phyloP scores from a whole-genome alignment of 2,329 filamentous ascomycete genomes.

The Botrytis galanthina region DNA sequence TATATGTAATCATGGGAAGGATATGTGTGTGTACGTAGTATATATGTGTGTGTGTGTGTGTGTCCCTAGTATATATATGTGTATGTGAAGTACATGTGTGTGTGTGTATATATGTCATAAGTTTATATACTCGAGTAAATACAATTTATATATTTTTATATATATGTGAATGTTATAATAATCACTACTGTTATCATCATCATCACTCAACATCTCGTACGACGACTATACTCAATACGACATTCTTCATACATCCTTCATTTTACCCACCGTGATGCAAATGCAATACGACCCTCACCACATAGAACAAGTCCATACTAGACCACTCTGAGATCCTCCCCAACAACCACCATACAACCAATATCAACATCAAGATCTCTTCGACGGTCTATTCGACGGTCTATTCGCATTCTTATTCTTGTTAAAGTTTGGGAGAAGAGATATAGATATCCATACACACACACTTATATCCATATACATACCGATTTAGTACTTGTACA shows the following conservation, averaged over 20 bases:
- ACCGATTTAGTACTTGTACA: no score
- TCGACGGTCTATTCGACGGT: neutral
- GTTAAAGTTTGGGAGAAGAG: neutral
- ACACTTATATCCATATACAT: neutral
- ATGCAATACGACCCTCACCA: no score
- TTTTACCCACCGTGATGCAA: no score
- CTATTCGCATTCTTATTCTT: neutral
- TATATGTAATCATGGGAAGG: neutral
- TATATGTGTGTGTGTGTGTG: no score
- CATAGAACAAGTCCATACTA: no score
- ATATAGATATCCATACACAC: neutral
- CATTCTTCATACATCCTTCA: no score
- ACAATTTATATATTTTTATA: no score
- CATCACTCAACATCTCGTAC: neutral
- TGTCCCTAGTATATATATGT: no score
- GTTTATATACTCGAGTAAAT: no score
- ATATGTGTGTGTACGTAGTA: rapidly evolving
- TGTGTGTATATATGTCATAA: neutral
- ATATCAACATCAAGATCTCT: neutral
- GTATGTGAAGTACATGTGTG: no score
- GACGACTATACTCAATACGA: no score
- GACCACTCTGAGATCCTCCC: neutral
- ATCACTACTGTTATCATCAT: neutral
- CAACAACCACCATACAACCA: neutral
- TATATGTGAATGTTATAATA: neutral